Base-by-base conservation (phyloP, 2,329 filamentous ascomycete species). In the Sporothrix pallida region DNA sequence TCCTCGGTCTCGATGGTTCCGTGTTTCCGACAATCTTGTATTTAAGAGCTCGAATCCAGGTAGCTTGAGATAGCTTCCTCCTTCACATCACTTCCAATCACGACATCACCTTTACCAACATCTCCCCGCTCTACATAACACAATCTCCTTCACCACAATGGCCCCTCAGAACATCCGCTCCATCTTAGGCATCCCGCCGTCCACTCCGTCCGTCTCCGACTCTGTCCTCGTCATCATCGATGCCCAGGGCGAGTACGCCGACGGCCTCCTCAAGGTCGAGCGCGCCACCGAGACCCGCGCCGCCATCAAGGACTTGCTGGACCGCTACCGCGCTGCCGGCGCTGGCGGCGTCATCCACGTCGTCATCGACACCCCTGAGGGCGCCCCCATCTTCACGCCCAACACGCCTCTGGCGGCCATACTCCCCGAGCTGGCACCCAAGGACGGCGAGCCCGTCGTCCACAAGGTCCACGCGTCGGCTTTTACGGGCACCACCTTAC, bases 331-430 rank as follows among this genome's bases (percentile, higher is more conserved):
- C 3, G 70, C 63, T 0, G 72, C 48, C 48, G 56, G 54, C 48
- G 3, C 37, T 4, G 48, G 70, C 26, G 65, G 31, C 1, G 70
- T 75, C 23, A 31, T 75, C 54, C 74, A 75, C 58, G 74, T 75
- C 26, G 70, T 74, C n/a, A 10, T 17, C 12, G 72, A 65, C 50
- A 26, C 58, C 12, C 63, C 56, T 3, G 15, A 58, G 0, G 72
- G 72, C 1, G 54, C 72, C 6, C 74, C 74, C 62, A 70, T 75
- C 56, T 75, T 75, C 50, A 75, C 74, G 10, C 72, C 69, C 1
- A 72, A 54, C 23, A 75, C 74, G 5, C n/a, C 69, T 0, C 58
- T 74, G 13, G 74, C 74, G 0, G 74, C 31, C 23, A 74, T 74
- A 10, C 63, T 75, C 0, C 31, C 52, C 15, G 70, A 70, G 26